Evolutionary conservation across 176 grass and related monocot species (phyloP).

Genomic region (Coix lacrymajobi): DNA sequence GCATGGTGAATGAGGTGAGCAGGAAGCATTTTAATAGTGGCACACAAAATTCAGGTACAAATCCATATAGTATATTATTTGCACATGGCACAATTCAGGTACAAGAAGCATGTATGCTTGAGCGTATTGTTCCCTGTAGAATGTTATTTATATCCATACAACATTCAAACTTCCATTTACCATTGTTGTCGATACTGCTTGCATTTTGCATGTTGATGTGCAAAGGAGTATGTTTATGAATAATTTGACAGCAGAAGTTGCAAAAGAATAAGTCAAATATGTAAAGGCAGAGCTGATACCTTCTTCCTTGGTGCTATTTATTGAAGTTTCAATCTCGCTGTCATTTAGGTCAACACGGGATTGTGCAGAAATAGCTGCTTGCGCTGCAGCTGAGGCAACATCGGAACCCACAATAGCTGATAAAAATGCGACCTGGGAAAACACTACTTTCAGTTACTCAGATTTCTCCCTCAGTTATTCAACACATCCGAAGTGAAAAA

Average conservation of each 20-base stretch:
- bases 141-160: neutral
- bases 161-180: neutral
- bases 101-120: neutral
- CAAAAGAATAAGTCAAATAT: neutral
- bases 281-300: slow-evolving; percentile 37
- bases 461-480: neutral
- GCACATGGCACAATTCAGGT: neutral
- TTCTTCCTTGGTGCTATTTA: slow-evolving; percentile 43
- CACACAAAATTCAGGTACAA: neutral
- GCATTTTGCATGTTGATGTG: neutral
- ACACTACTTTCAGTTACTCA: slow-evolving; percentile 30
- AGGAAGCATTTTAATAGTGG: neutral
- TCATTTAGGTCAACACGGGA: slow-evolving; percentile 44
- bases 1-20: neutral
- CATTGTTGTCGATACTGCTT: neutral
- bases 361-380: slow-evolving; percentile 71
- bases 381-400: slow-evolving; percentile 61
- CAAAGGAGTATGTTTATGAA: slow-evolving; percentile 16
- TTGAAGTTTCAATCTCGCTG: slow-evolving; percentile 29
- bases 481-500: neutral
- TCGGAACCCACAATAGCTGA: slow-evolving; percentile 76
- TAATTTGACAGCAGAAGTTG: neutral
- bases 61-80: neutral
- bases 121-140: neutral
- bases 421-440: slow-evolving; percentile 85